Percentiles rank a stretch among this genome's conserved stretches.
Evolutionary conservation across 371 early-diverging fungal genomes (phyloP).

Genomic region (Mucor piriformis): DNA sequence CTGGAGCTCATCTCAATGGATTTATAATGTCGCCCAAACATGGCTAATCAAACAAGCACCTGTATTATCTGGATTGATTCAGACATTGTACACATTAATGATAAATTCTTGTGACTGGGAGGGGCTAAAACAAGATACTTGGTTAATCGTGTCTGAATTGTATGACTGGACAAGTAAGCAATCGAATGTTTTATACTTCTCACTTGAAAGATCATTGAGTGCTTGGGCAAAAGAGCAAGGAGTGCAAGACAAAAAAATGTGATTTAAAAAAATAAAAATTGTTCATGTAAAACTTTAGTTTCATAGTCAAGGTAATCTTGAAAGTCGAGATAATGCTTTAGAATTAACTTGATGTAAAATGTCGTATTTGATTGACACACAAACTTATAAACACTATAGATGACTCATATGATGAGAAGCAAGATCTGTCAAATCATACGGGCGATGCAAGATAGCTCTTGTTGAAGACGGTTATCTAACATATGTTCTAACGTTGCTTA

Average conservation of each 20-base stretch:
- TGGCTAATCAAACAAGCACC: slow-evolving; percentile 28
- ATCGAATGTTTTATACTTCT: slow-evolving; percentile 7
- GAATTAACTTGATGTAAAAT: too few species aligned
- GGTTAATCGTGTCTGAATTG: background rate
- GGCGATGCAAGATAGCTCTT: too few species aligned
- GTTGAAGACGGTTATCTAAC: too few species aligned
- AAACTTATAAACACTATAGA: too few species aligned
- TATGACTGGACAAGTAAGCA: slow-evolving; percentile 18
- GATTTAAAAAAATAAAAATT: too few species aligned
- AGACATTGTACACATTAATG: background rate
- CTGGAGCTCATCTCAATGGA: background rate
- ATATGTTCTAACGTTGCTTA: too few species aligned
- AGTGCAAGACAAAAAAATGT: background rate
- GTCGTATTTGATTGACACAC: too few species aligned
- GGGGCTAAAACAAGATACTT: background rate
- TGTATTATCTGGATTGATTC: slow-evolving; percentile 5
- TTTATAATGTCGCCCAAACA: background rate
- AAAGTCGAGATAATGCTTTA: too few species aligned
- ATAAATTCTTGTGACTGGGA: slow-evolving; percentile 14
- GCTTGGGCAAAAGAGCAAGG: slow-evolving; percentile 22
- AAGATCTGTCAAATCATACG: too few species aligned
- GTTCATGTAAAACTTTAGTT: too few species aligned
- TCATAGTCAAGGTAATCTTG: too few species aligned
- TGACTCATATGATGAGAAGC: too few species aligned
- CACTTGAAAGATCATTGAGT: slow-evolving; percentile 22